Base-by-base conservation (phyloP, 805 yeast genomes). In the Suhomyces faveliae region DNA sequence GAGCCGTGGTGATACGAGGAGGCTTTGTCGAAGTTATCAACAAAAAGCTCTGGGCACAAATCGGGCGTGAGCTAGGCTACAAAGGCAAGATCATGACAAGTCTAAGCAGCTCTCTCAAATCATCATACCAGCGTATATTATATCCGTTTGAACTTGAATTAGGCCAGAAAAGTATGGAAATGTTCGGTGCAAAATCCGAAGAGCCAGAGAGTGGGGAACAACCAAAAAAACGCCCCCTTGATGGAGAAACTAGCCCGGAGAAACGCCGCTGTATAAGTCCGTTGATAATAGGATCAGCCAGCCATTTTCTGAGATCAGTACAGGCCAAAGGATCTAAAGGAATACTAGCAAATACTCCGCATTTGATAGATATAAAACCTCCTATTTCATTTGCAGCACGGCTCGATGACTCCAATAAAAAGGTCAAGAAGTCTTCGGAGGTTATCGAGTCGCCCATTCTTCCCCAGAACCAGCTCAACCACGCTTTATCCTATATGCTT, bases 1-100 rank as follows among this genome's bases (percentile, higher is more conserved):
- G 76, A 33, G 73, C 80, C 11, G 94, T 88, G 1, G 68, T 76
- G 15, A 60, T 78, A 13, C 70, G 85, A 50, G 94, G 94, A 15
- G 95, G 95, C 0, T 83, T 74, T 59, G 71, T 73, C 9, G 72
- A 66, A 9, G 90, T 88, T n/a, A 78, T 85, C 40, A 64, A 75
- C 47, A 77, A 77, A 47, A 85, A 86, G 57, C 70, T 80, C 40
- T 89, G 96, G 96, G 89, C 89, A 1, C 89, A 86, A 58, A 78
- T 89, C 8, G 92, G 92, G 11, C 73, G 90, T 46, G 96, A 87
- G 56, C 67, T 89, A 43, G 95, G 96, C 0, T 86, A 83, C 60
- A 77, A 81, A 25, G 89, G 89, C 2, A 77, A 81, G 54, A 81
- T 83, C 44, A 83, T 84, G 79, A 83, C 87, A 25, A 83, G 89